Conservation (phyloP, 371 early-diverging fungal species). For the Blastocladiella emersonii region DNA sequence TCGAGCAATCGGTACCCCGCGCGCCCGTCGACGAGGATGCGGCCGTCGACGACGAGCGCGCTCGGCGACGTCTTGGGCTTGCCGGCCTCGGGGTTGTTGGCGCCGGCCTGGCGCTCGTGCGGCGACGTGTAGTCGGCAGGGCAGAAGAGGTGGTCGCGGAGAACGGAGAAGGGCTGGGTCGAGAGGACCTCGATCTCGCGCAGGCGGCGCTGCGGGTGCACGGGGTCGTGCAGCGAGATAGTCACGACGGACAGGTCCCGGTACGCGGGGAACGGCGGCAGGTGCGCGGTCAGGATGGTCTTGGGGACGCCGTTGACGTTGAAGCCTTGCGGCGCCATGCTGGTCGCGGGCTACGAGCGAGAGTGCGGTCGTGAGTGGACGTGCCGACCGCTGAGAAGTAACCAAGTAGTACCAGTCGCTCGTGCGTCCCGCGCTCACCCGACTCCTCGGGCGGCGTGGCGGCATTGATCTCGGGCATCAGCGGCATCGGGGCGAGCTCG, state of each 20-base stretch:
- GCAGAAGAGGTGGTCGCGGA: constrained; percentile 40
- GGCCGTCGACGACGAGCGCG: constrained; percentile 36
- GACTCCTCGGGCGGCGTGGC: too few species aligned
- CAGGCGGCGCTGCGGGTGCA: constrained; percentile 7
- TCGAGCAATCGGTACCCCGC: constrained; percentile 2
- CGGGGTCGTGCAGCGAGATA: not conserved
- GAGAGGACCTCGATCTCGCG: constrained; percentile 38
- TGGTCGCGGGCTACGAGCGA: too few species aligned
- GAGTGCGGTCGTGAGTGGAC: too few species aligned
- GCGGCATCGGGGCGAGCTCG: too few species aligned
- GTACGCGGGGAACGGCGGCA: too few species aligned
- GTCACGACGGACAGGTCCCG: not conserved
- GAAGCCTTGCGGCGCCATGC: too few species aligned
- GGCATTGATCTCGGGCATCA: too few species aligned
- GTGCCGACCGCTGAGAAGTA: too few species aligned
- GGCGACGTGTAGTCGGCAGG: constrained; percentile 28
- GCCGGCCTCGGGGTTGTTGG: constrained; percentile 24
- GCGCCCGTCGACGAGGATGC: constrained; percentile 31
- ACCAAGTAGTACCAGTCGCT: too few species aligned
- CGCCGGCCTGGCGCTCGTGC: constrained; percentile 24
- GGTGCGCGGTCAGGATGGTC: too few species aligned
- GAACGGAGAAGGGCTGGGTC: constrained; percentile 32
- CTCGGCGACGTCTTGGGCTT: constrained; percentile 37
- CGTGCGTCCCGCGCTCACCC: too few species aligned
- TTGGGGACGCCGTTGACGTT: too few species aligned